Conservation (phyloP, 805 yeast species). For the Myxozyma mucilagina region DNA sequence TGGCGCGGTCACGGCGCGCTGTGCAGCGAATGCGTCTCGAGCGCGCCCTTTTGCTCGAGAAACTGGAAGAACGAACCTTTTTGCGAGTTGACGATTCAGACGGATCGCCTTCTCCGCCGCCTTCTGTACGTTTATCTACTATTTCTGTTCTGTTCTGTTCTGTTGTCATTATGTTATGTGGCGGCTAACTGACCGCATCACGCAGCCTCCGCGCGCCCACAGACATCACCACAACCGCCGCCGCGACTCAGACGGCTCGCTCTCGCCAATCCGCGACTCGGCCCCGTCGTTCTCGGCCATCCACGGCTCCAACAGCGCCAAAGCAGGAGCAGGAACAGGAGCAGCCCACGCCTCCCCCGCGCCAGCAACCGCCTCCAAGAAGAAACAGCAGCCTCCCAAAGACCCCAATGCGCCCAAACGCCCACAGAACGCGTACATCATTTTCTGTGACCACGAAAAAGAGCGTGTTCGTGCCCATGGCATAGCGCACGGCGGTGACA, state of each 20-base stretch:
- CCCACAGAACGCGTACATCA: slow-evolving; percentile 85
- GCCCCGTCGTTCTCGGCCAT: slow-evolving; percentile 1
- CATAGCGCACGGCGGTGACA: slow-evolving; percentile 46
- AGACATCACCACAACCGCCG: slow-evolving; percentile 11
- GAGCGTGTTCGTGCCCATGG: slow-evolving; percentile 64
- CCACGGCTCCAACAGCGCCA: not conserved
- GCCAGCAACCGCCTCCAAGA: slow-evolving; percentile 4
- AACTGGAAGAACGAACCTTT: slow-evolving; percentile 58
- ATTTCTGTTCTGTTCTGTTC: not conserved
- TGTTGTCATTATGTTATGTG: not conserved
- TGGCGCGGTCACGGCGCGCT: slow-evolving; percentile 72
- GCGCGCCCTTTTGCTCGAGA: slow-evolving; percentile 74
- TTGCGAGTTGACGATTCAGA: slow-evolving; percentile 36
- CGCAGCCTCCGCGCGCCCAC: slow-evolving; percentile 23
- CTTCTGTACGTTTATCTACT: slow-evolving; percentile 25
- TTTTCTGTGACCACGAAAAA: slow-evolving; percentile 84
- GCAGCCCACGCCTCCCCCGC: not conserved
- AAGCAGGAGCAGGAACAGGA: not conserved
- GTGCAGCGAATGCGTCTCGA: slow-evolving; percentile 80
- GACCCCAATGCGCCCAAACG: slow-evolving; percentile 87
- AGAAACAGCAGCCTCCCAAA: slow-evolving; percentile 49
- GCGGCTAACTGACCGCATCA: not conserved
- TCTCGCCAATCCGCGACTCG: slow-evolving; percentile 16
- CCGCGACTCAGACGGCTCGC: slow-evolving; percentile 16
- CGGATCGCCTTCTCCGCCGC: slow-evolving; percentile 38